These are phyloP conservation scores for Penicillium sp. DNA, from an alignment of 2,329 filamentous ascomycete genomes.

Conservation along the genomic window DNA sequence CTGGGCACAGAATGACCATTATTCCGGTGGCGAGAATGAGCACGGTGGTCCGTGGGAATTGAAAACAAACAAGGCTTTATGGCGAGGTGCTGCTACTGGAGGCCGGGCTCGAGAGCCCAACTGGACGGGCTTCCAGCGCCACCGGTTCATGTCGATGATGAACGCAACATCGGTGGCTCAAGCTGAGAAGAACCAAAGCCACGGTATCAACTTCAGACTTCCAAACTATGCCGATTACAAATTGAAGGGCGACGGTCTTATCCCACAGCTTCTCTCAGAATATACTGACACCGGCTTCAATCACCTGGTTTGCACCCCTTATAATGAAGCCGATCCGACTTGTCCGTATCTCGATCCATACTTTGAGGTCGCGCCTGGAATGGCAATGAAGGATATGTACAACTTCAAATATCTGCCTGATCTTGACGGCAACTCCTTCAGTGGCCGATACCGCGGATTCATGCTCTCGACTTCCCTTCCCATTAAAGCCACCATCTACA, in stretches of 20 bases:
- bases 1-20: constrained; percentile 45
- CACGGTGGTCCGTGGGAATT: constrained; percentile 41
- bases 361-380: constrained; percentile 30
- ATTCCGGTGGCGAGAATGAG: constrained; percentile 36
- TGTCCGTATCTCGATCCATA: constrained; percentile 49
- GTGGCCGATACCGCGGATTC: constrained; percentile 67
- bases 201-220: constrained; percentile 28
- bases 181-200: constrained; percentile 45
- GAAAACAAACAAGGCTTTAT: constrained; percentile 43
- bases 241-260: constrained; percentile 28
- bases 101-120: constrained; percentile 51
- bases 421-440: constrained; percentile 72
- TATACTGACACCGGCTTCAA: constrained; percentile 44
- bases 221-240: constrained; percentile 43
- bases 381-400: constrained; percentile 41
- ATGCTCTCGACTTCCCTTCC: constrained; percentile 66
- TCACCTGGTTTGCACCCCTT: constrained; percentile 44
- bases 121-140: constrained; percentile 71
- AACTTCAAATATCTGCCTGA: constrained; percentile 68
- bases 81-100: constrained; percentile 49
- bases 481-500: constrained; percentile 74
- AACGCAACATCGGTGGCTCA: constrained; percentile 59
- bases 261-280: constrained; percentile 40
- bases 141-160: constrained; percentile 71
- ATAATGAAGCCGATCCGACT: constrained; percentile 25